phyloP scores from a whole-genome alignment of 345 rosid species.

The Lenwebbia sp. region DNA sequence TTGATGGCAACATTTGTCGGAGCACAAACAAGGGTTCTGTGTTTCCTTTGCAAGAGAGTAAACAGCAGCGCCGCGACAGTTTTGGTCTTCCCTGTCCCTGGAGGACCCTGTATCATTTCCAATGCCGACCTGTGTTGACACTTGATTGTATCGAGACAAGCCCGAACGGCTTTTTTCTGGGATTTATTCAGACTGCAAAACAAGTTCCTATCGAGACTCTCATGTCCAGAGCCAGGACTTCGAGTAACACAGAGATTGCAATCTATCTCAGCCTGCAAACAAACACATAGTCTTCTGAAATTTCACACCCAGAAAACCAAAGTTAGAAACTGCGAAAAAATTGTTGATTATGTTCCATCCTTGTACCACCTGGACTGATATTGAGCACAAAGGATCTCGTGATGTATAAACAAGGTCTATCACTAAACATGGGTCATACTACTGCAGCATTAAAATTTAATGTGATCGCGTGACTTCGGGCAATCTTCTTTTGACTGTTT shows the following conservation, averaged over 20 bases:
- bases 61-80: constrained; percentile 3
- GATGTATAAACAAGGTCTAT: too few species aligned
- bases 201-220: neutral
- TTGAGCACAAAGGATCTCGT: too few species aligned
- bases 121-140: neutral
- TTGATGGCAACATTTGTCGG: constrained; percentile 10
- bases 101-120: constrained; percentile 18
- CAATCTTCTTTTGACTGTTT: too few species aligned
- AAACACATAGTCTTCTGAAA: too few species aligned
- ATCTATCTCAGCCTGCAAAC: neutral
- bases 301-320: too few species aligned
- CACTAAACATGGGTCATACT: too few species aligned
- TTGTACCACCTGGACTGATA: too few species aligned
- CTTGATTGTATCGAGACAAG: neutral
- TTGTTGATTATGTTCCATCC: too few species aligned
- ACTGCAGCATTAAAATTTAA: too few species aligned
- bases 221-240: neutral
- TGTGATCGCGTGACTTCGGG: too few species aligned
- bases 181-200: constrained; percentile 1
- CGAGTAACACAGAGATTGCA: neutral
- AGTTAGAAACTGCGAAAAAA: too few species aligned
- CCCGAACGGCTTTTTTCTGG: constrained; percentile 1
- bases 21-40: constrained; percentile 11
- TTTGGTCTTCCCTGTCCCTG: constrained; percentile 12
- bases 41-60: constrained; percentile 1